phyloP scores from a whole-genome alignment of 2,329 filamentous ascomycete species.

The Dactylonectria estremocensis region DNA sequence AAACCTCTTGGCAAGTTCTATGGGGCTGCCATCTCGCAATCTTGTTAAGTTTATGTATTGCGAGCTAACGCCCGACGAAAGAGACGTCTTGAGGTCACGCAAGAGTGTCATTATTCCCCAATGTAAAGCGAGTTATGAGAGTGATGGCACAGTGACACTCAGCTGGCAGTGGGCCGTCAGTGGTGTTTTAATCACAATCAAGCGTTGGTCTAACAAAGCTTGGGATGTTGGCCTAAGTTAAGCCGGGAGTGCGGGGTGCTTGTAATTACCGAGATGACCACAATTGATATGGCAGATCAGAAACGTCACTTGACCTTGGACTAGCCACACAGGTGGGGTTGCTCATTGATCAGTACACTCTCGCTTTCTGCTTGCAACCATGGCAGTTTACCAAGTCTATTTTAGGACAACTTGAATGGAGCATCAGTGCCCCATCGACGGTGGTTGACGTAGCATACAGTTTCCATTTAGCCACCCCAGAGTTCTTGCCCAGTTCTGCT shows the following conservation, averaged over 20 bases:
- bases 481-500: neutral
- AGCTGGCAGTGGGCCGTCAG: slow-evolving; percentile 3
- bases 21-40: slow-evolving; percentile 7
- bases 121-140: neutral
- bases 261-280: neutral
- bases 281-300: neutral
- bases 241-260: neutral
- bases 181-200: slow-evolving; percentile 16
- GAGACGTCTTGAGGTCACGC: slow-evolving; percentile 8
- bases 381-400: neutral
- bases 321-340: slow-evolving; percentile 12
- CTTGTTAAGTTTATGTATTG: slow-evolving; percentile 6
- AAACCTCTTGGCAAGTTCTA: slow-evolving; percentile 3
- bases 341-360: neutral
- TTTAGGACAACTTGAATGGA: neutral
- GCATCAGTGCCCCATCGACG: neutral
- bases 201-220: slow-evolving; percentile 1
- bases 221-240: slow-evolving; percentile 3
- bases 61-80: slow-evolving; percentile 2
- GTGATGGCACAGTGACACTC: slow-evolving; percentile 1
- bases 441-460: neutral
- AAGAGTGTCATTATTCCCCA: slow-evolving; percentile 10
- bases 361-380: neutral
- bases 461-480: neutral
- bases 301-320: neutral